These are phyloP conservation scores for Euryodendron excelsum DNA, from an alignment of 148 eudicot genomes.

Conservation along the genomic window DNA sequence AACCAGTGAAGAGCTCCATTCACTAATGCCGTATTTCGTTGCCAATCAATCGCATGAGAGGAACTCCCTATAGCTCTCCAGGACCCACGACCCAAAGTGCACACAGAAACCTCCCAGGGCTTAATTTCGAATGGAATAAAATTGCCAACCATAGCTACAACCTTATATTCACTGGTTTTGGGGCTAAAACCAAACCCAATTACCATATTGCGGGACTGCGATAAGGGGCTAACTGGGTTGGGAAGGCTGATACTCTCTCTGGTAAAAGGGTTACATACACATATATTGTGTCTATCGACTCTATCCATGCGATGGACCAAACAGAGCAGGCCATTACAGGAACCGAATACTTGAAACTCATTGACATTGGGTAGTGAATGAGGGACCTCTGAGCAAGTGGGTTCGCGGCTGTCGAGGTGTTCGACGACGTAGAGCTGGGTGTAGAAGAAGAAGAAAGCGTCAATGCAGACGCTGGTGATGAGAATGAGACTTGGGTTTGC, in stretches of 20 bases:
- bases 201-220: background rate
- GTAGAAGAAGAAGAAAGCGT: background rate
- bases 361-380: background rate
- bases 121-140: background rate
- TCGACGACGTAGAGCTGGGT: no score
- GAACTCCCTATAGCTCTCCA: background rate
- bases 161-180: background rate
- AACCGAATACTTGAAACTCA: background rate
- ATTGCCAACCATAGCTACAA: background rate
- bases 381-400: background rate
- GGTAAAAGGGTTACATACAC: background rate
- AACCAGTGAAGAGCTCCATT: constrained; percentile 6
- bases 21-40: background rate
- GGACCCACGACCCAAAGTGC: background rate
- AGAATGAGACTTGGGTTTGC: background rate
- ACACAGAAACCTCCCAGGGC: background rate
- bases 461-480: background rate
- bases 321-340: constrained; percentile 5
- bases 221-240: background rate
- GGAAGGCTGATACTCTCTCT: background rate
- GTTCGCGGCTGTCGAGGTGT: no score
- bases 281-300: no score
- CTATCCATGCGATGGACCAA: background rate
- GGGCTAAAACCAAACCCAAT: background rate
- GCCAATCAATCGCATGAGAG: background rate